Evolutionary conservation across 345 rosid species (phyloP), one percentile per base, ranked within the genome.

Genomic region (Dovyalis caffra): DNA sequence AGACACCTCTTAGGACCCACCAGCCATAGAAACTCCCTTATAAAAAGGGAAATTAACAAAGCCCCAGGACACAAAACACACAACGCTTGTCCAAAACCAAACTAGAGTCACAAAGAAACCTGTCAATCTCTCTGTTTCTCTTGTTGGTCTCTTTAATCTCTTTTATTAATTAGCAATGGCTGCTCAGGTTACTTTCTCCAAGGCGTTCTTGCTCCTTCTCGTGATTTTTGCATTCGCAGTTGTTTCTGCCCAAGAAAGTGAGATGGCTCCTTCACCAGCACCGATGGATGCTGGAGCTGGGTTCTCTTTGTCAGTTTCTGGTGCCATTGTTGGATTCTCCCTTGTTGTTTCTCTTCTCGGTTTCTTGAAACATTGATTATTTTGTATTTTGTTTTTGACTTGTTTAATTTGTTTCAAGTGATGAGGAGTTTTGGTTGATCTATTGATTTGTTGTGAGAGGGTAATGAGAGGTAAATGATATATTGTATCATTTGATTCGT

Each of bases 241-340:
- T 20, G 87, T 80, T 45, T 82, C 87, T 0, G 89, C 83, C 67
- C 85, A 87, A 78, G 45, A 40, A 40, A 40, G 45, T 2, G 45
- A 40, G 16, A 31, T 51, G 77, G 85, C 85, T 0, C 62, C 66
- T 9, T 78, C 86, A 5, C 87, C 86, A 8, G 65, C 87, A 4
- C 81, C 85, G 4, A 57, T 66, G 74, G 79, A 79, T 21, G 25
- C 87, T 8, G 85, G 87, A 64, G 78, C 83, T 53, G 83, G 75
- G 18, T 79, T 70, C 57, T 78, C 79, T 23, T 18, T 68, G 25
- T 79, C 81, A 12, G 80, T 65, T 32, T 79, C 87, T 7, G 75
- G 49, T 18, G 70, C 77, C 21, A 47, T 70, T 28, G 47, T 81
- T 29, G 75, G 62, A 3, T 60, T 73, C 34, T 76, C 87, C 29